Conservation (phyloP, 2,329 filamentous ascomycete species). For the Sporothrix euskadiensis region DNA sequence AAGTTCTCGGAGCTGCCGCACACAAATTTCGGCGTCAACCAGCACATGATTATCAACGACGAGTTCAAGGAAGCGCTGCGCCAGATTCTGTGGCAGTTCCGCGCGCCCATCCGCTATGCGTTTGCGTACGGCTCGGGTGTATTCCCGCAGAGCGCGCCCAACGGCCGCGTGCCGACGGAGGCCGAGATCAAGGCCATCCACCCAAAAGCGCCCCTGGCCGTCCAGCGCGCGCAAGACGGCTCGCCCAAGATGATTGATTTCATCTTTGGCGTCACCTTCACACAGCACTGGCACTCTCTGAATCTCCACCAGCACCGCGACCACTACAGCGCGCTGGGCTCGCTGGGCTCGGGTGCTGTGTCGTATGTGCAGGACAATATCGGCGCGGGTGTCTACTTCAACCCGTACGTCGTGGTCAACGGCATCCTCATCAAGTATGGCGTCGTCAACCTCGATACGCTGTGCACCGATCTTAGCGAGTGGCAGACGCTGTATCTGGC, state of each 20-base stretch:
- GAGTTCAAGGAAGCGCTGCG: constrained; percentile 91
- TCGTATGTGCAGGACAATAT: constrained; percentile 82
- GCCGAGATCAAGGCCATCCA: constrained; percentile 67
- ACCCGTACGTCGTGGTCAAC: constrained; percentile 91
- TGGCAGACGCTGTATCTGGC: constrained; percentile 98
- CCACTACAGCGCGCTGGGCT: constrained; percentile 86
- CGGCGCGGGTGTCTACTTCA: constrained; percentile 96
- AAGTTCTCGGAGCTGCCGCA: constrained; percentile 76
- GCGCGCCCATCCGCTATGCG: constrained; percentile 90
- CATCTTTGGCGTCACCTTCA: constrained; percentile 92
- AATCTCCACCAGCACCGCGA: constrained; percentile 86
- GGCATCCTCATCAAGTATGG: constrained; percentile 97
- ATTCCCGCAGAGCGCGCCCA: constrained; percentile 71
- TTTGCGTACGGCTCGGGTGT: constrained; percentile 98
- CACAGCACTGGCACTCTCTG: constrained; percentile 94
- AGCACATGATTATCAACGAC: constrained; percentile 92
- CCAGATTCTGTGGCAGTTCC: constrained; percentile 85
- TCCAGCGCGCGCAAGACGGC: constrained; percentile 81
- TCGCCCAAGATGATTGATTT: constrained; percentile 98
- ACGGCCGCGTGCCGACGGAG: constrained; percentile 55
- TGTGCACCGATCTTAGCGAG: constrained; percentile 80
- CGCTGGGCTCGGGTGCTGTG: constrained; percentile 80
- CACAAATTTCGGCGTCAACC: constrained; percentile 86
- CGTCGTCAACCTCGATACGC: constrained; percentile 88
- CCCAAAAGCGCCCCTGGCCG: constrained; percentile 75